Conservation (phyloP, 176 grass and related monocot genomes). For the Triticum monococcum region DNA sequence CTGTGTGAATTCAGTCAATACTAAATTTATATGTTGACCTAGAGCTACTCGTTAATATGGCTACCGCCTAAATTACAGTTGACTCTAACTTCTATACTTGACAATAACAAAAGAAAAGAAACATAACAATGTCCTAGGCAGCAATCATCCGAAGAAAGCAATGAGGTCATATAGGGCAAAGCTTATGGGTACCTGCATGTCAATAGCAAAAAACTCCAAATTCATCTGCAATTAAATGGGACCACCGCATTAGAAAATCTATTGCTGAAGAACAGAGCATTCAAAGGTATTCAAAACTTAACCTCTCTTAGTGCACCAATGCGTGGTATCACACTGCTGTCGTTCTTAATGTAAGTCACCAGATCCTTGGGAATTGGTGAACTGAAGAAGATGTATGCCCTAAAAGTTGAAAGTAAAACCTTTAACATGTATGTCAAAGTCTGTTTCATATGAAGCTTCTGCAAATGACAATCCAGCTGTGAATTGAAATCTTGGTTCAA, state of each 20-base stretch:
- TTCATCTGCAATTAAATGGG: conserved; percentile 80
- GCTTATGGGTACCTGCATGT: conserved; percentile 77
- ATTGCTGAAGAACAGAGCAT: background rate
- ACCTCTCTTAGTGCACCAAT: conserved; percentile 97
- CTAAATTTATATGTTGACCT: conserved; percentile 15
- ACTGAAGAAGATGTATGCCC: conserved; percentile 97
- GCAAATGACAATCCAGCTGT: conserved; percentile 20
- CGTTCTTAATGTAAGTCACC: conserved; percentile 88
- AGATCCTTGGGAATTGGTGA: conserved; percentile 87
- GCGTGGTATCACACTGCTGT: conserved; percentile 84
- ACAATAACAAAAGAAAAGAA: conserved; percentile 2
- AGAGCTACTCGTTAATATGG: background rate
- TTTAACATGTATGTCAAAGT: no score
- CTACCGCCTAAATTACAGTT: background rate
- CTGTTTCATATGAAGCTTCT: background rate
- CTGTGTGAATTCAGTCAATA: background rate
- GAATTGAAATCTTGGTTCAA: conserved; percentile 19
- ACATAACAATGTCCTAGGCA: background rate
- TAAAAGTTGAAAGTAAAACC: conserved; percentile 32
- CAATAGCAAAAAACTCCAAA: conserved; percentile 94
- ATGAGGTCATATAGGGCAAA: background rate
- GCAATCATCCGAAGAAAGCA: background rate
- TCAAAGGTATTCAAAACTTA: conserved; percentile 24
- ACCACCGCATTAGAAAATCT: conserved; percentile 19
- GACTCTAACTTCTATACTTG: background rate